Percentiles rank a stretch among this genome's conserved stretches.
Conservation (phyloP, 495 filamentous ascomycete species). For the Cladorrhinum samala region DNA sequence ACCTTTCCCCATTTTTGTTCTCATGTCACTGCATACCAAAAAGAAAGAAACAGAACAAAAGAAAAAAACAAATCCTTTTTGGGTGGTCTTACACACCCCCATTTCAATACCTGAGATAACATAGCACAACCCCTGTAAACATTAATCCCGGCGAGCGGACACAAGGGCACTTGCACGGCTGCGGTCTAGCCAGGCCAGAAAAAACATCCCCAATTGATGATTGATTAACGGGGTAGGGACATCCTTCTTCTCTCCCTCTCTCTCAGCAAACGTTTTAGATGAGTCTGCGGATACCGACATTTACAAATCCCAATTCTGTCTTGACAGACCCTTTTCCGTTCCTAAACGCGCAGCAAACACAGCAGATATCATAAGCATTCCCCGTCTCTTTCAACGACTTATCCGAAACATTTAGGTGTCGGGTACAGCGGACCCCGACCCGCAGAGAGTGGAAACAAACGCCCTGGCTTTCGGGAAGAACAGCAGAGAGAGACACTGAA, state of each 20-base stretch:
- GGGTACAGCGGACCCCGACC: conserved; percentile 1
- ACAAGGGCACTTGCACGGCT: background rate
- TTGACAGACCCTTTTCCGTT: no score
- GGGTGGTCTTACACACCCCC: no score
- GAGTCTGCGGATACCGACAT: no score
- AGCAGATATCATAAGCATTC: background rate
- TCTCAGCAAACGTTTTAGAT: no score
- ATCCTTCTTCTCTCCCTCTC: no score
- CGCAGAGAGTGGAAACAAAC: conserved; percentile 3
- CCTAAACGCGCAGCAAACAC: background rate
- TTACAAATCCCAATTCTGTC: no score
- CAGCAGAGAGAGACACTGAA: no score
- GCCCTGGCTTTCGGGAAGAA: background rate
- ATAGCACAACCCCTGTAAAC: background rate
- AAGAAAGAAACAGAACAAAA: no score
- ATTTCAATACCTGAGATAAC: no score
- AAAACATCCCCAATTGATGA: background rate
- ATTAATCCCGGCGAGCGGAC: background rate
- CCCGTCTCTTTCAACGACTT: background rate
- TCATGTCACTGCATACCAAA: no score
- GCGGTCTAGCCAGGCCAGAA: background rate
- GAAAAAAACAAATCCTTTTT: no score
- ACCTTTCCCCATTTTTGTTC: no score
- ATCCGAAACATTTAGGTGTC: conserved; percentile 4
- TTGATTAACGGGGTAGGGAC: background rate